Percentiles rank a stretch among this genome's conserved stretches.
Evolutionary conservation across 1,139 yeast genomes (phyloP).

Genomic region (Pichia sp.): DNA sequence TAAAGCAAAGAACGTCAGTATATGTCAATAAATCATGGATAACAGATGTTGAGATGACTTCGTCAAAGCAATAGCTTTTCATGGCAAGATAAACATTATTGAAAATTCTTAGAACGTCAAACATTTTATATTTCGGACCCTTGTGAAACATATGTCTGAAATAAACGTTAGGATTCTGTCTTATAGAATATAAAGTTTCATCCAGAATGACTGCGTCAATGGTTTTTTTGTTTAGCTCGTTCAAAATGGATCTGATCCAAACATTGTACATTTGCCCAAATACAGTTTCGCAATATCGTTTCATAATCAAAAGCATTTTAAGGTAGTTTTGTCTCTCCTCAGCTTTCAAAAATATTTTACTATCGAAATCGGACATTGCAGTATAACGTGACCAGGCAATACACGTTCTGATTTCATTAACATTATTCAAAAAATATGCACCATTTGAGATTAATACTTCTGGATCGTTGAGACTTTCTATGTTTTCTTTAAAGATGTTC

Average conservation of each 20-base stretch:
- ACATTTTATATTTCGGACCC: conserved; percentile 76
- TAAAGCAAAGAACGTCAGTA: conserved; percentile 90
- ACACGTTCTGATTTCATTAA: conserved; percentile 90
- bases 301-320: conserved; percentile 82
- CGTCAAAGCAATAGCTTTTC: conserved; percentile 84
- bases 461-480: conserved; percentile 57
- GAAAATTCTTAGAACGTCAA: conserved; percentile 82
- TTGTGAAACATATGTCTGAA: conserved; percentile 71
- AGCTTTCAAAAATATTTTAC: conserved; percentile 64
- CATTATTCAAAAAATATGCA: conserved; percentile 95
- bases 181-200: conserved; percentile 84
- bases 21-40: conserved; percentile 76
- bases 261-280: conserved; percentile 91
- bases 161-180: conserved; percentile 71
- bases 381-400: conserved; percentile 77
- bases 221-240: conserved; percentile 83
- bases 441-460: conserved; percentile 88
- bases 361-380: conserved; percentile 69
- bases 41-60: conserved; percentile 80
- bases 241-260: conserved; percentile 95
- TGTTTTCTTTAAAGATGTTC: conserved; percentile 77
- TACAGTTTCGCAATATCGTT: conserved; percentile 88
- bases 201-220: conserved; percentile 90
- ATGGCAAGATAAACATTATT: conserved; percentile 89
- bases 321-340: conserved; percentile 83